A percentile compares a stretch with the other conserved stretches of the same genome.
Evolutionary conservation across 116 monocot species (phyloP).

Genomic region (Zostera marina): DNA sequence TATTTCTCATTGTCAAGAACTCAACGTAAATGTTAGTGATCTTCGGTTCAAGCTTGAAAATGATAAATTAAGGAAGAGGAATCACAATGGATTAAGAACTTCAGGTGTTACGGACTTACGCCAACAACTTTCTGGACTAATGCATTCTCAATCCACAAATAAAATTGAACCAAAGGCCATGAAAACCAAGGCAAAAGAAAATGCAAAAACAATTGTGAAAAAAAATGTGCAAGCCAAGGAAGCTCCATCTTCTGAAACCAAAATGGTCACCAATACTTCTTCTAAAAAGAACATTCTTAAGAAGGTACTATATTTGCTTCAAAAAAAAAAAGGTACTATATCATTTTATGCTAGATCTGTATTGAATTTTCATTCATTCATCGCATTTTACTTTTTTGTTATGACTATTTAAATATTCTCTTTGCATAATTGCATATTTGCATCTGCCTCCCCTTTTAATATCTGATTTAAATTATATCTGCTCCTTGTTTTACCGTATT

Average conservation of each 20-base stretch:
- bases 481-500: too few relatives aligned
- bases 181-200: conserved; percentile 7
- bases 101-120: conserved; percentile 34
- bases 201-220: conserved; percentile 21
- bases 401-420: too few relatives aligned
- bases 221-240: conserved; percentile 16
- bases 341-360: too few relatives aligned
- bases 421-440: too few relatives aligned
- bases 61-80: conserved; percentile 19
- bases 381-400: too few relatives aligned
- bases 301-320: conserved; percentile 39
- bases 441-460: too few relatives aligned
- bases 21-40: conserved; percentile 31
- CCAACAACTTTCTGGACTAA: conserved; percentile 47
- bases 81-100: conserved; percentile 12
- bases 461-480: too few relatives aligned
- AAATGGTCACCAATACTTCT: conserved; percentile 2
- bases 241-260: conserved; percentile 13
- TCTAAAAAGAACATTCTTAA: conserved; percentile 23
- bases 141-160: conserved; percentile 16
- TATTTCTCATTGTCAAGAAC: conserved; percentile 19
- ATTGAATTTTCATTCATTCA: background rate
- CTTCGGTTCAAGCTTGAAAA: conserved; percentile 43
- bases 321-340: conserved; percentile 39
- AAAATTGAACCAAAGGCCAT: conserved; percentile 20